Conservation (phyloP, 2,329 filamentous ascomycete genomes). For the Ascochyta lentis region DNA sequence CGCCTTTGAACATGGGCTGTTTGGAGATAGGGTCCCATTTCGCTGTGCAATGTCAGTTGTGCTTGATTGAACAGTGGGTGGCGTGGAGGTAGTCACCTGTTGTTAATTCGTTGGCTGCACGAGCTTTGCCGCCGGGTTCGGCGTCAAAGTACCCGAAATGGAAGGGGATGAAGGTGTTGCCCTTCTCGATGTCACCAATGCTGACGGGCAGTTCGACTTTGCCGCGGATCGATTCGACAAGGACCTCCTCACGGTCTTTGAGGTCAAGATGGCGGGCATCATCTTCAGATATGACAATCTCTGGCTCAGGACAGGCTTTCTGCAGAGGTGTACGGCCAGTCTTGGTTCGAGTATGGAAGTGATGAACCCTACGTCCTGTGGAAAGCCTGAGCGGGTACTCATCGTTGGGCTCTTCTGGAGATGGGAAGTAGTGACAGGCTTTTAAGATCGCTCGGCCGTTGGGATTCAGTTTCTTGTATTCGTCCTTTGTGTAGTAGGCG, state of each 20-base stretch:
- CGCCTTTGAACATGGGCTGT: slow-evolving; percentile 16
- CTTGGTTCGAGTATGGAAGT: slow-evolving; percentile 13
- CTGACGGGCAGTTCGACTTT: slow-evolving; percentile 12
- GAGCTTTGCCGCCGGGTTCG: slow-evolving; percentile 7
- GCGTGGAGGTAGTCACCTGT: slow-evolving; percentile 1
- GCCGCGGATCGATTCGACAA: slow-evolving; percentile 12
- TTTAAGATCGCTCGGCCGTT: slow-evolving; percentile 13
- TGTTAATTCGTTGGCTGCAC: slow-evolving; percentile 12
- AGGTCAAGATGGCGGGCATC: slow-evolving; percentile 2
- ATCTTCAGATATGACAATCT: slow-evolving; percentile 11
- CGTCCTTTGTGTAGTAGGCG: slow-evolving; percentile 12
- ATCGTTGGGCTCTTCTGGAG: slow-evolving; percentile 12
- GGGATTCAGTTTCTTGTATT: slow-evolving; percentile 12
- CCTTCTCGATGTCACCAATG: slow-evolving; percentile 9
- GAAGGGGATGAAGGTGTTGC: slow-evolving; percentile 17
- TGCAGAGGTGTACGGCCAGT: slow-evolving; percentile 14
- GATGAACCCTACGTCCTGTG: slow-evolving; percentile 8
- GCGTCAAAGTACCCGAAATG: slow-evolving; percentile 16
- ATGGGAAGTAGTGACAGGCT: slow-evolving; percentile 7
- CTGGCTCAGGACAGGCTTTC: slow-evolving; percentile 6
- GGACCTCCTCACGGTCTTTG: slow-evolving; percentile 10
- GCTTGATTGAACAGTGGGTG: not conserved
- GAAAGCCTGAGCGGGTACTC: slow-evolving; percentile 13
- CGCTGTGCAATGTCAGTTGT: slow-evolving; percentile 1
- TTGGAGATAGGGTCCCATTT: slow-evolving; percentile 17